Conservation (phyloP, 805 yeast genomes). For the Saccharomycopsis guyanensis region DNA sequence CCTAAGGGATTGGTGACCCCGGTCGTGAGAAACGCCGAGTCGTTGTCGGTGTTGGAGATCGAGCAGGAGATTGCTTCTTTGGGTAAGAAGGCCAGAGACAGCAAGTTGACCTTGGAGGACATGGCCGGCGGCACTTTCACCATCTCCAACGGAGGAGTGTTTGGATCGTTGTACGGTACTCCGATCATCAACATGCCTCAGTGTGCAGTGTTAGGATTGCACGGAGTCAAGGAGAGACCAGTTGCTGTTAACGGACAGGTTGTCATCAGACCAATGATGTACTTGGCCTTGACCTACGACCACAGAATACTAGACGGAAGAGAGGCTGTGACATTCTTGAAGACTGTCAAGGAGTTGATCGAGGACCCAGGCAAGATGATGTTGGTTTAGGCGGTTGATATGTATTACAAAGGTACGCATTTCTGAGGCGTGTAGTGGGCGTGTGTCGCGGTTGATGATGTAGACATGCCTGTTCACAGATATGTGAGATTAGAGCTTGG, state of each 20-base stretch:
- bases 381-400: conserved; percentile 39
- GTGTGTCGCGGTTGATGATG: too few relatives aligned
- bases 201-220: conserved; percentile 95
- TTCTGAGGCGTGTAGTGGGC: too few relatives aligned
- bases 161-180: conserved; percentile 95
- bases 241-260: conserved; percentile 94
- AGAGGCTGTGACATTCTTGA: conserved; percentile 96
- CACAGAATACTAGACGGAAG: conserved; percentile 98
- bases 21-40: conserved; percentile 94
- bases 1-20: conserved; percentile 99
- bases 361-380: conserved; percentile 99
- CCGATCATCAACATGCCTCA: conserved; percentile 98
- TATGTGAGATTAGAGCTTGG: too few relatives aligned
- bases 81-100: conserved; percentile 93
- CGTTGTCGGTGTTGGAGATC: conserved; percentile 76
- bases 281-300: conserved; percentile 95
- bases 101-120: conserved; percentile 92
- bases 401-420: too few relatives aligned
- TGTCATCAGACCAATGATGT: conserved; percentile 99
- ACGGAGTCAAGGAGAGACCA: conserved; percentile 96
- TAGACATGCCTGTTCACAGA: too few relatives aligned
- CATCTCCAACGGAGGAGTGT: conserved; percentile 98
- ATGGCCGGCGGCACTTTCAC: conserved; percentile 99
- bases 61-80: conserved; percentile 77
- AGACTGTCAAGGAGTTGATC: conserved; percentile 90